These are phyloP conservation scores for Drosera capensis DNA, from an alignment of 148 eudicot genomes.

Conservation along the genomic window DNA sequence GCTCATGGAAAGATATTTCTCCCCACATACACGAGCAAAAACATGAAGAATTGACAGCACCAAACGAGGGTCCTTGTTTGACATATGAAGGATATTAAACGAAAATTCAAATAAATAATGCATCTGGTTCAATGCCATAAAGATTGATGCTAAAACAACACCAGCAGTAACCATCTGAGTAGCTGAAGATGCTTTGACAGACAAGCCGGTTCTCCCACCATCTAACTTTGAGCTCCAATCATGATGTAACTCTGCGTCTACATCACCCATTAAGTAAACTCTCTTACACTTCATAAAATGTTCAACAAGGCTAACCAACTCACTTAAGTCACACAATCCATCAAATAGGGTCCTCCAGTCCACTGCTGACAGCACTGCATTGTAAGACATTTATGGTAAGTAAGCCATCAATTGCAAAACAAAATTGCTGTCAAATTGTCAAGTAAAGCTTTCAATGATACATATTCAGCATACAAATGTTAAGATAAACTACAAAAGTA, in stretches of 20 bases:
- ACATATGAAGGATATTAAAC: conserved; percentile 25
- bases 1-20: conserved; percentile 25
- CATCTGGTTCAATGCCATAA: conserved; percentile 31
- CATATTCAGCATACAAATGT: background rate
- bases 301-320: conserved; percentile 40
- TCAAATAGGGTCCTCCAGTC: conserved; percentile 24
- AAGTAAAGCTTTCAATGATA: conserved; percentile 2
- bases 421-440: too few relatives aligned
- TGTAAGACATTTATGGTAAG: too few relatives aligned
- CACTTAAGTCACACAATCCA: conserved; percentile 28
- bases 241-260: conserved; percentile 11
- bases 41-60: conserved; percentile 48
- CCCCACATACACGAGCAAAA: conserved; percentile 50
- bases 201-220: conserved; percentile 18
- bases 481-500: conserved; percentile 10
- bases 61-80: conserved; percentile 16
- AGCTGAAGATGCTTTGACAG: conserved; percentile 24
- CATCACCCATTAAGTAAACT: conserved; percentile 17
- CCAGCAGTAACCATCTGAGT: conserved; percentile 37
- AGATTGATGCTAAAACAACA: conserved; percentile 49
- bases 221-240: conserved; percentile 12
- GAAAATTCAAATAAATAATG: conserved; percentile 53
- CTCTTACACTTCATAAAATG: conserved; percentile 44
- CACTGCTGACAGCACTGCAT: conserved; percentile 38
- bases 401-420: too few relatives aligned